Conservation (phyloP, 768 basidiomycete genomes). For the Thelephora ganbajun region DNA sequence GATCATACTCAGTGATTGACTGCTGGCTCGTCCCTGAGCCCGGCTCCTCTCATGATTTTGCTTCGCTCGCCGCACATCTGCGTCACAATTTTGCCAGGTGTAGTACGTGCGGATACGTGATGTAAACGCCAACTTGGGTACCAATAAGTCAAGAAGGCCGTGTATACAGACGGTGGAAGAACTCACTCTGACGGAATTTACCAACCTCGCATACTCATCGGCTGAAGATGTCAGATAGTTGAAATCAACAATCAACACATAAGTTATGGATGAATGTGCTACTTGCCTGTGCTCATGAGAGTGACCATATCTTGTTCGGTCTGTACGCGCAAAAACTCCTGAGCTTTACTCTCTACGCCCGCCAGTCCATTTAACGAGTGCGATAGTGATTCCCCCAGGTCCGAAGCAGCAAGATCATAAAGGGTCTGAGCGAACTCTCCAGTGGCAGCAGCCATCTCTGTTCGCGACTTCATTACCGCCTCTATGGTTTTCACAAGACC, state of each 20-base stretch:
- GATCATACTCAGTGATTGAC: constrained; percentile 64
- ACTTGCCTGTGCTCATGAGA: constrained; percentile 58
- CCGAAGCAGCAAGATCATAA: constrained; percentile 56
- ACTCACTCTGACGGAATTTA: constrained; percentile 67
- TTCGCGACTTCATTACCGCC: constrained; percentile 66
- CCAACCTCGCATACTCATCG: constrained; percentile 89
- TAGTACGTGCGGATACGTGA: constrained; percentile 77
- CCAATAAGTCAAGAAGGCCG: background rate
- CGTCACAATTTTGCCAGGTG: constrained; percentile 70
- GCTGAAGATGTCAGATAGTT: constrained; percentile 19
- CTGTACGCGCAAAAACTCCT: constrained; percentile 62
- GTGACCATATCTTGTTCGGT: constrained; percentile 74
- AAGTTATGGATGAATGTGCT: background rate
- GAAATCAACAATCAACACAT: constrained; percentile 5
- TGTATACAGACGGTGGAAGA: background rate
- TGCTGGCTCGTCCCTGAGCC: constrained; percentile 58
- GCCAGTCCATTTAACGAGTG: constrained; percentile 56
- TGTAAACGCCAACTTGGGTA: constrained; percentile 63
- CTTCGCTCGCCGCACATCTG: constrained; percentile 56
- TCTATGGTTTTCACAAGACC: constrained; percentile 82
- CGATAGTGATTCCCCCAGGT: constrained; percentile 54
- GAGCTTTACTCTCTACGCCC: constrained; percentile 58
- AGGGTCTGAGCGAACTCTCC: constrained; percentile 74
- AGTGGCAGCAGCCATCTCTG: constrained; percentile 54
- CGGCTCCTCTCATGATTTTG: constrained; percentile 73